phyloP scores from a whole-genome alignment of 176 grass and related monocot species.

The Carex scoparia region DNA sequence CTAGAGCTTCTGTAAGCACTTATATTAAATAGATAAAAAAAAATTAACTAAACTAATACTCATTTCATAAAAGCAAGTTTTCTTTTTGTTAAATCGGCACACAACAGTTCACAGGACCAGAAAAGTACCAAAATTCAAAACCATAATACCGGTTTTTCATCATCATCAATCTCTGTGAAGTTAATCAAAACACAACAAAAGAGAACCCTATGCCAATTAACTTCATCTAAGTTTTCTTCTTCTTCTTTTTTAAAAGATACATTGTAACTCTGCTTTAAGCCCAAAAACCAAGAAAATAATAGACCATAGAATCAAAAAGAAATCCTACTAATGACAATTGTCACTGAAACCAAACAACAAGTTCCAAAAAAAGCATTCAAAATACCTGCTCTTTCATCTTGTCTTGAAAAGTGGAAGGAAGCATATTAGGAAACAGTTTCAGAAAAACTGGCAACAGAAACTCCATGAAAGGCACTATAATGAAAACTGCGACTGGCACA shows the following conservation, averaged over 20 bases:
- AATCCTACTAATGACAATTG: background rate
- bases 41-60: background rate
- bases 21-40: background rate
- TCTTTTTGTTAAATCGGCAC: background rate
- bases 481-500: conserved; percentile 89
- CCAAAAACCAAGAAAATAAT: background rate
- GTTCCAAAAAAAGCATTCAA: background rate
- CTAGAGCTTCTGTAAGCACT: background rate
- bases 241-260: background rate
- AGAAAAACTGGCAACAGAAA: conserved; percentile 87
- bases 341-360: background rate
- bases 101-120: background rate
- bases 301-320: background rate
- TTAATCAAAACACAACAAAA: background rate
- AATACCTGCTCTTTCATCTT: conserved; percentile 92
- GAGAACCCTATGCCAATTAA: background rate
- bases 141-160: background rate
- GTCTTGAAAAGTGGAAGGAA: conserved; percentile 92
- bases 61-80: background rate
- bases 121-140: background rate
- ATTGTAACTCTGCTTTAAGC: background rate
- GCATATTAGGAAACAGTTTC: conserved; percentile 90
- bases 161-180: background rate
- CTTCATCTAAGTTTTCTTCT: background rate
- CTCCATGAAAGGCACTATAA: conserved; percentile 95